Evolutionary conservation across 148 eudicot genomes (phyloP).

Genomic region (Agrostemma githago): DNA sequence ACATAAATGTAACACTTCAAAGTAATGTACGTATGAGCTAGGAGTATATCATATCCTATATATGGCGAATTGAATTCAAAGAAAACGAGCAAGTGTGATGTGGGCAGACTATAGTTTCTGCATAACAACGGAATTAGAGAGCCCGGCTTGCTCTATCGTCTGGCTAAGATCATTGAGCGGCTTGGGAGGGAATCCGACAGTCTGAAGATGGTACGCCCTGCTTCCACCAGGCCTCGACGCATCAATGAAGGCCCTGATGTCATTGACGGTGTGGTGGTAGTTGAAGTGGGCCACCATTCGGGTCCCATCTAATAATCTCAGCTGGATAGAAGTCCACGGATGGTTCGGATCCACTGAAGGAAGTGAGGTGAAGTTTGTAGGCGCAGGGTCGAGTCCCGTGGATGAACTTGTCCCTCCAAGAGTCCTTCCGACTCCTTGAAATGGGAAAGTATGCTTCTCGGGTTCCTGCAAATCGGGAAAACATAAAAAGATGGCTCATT

Average conservation of each 20-base stretch:
- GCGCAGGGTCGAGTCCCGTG: constrained; percentile 19
- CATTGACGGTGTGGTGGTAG: constrained; percentile 45
- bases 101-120: constrained; percentile 39
- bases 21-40: too few relatives aligned
- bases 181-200: constrained; percentile 68
- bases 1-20: neutral
- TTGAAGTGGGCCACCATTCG: constrained; percentile 56
- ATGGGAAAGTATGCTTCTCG: constrained; percentile 35
- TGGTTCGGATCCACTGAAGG: constrained; percentile 35
- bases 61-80: neutral
- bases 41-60: too few relatives aligned
- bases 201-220: constrained; percentile 53
- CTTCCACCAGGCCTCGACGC: constrained; percentile 57
- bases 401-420: constrained; percentile 44
- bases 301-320: constrained; percentile 59
- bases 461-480: constrained; percentile 39
- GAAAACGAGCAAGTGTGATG: neutral
- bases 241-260: constrained; percentile 52
- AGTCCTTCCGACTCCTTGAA: constrained; percentile 64
- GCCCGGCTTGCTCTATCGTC: constrained; percentile 70
- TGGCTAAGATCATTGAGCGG: constrained; percentile 49
- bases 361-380: constrained; percentile 32
- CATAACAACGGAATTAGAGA: constrained; percentile 59
- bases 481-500: too few relatives aligned
- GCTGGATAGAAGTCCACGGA: constrained; percentile 61